Base-by-base conservation (phyloP, 768 basidiomycete genomes). In the Polyporus arcularius region DNA sequence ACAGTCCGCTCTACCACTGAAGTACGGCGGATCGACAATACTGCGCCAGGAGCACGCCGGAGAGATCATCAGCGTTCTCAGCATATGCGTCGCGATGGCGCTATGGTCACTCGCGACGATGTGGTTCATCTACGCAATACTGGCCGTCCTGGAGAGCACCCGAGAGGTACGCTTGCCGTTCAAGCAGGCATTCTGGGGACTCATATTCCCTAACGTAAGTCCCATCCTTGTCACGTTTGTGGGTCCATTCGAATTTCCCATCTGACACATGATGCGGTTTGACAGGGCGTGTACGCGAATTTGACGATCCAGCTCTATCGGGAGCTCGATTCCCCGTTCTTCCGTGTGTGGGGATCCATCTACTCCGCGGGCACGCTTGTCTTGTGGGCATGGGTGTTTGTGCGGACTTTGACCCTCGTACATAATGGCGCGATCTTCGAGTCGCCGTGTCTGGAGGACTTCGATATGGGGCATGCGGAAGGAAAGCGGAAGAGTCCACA, bases 131-230 rank as follows among this genome's bases (percentile, higher is more conserved):
- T 85, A 79, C 67, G 85, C 82, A 0, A 53, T 86, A 7, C 73
- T 88, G 38, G 83, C 78, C 11, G 65, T 88, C 1, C 69, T 72
- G 42, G 70, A 82, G 30, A 74, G 78, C 2, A 61, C 82, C 0
- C 74, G 79, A 15, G 75, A 74, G 46, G 69, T 70, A 0, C 73
- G 67, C 1, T 72, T 88, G 21, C 74, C 79, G 7, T 90, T 89
- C 71, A 77, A 76, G 57, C 69, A 87, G 16, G 74, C 82, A 0
- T 86, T 82, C 65, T 90, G 89, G 89, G 85, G 85, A 8, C 71
- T 87, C 42, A 83, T 89, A 62, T 90, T 90, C 68, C 88, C 89
- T 4, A 89, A 88, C 63, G 89, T 84, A 63, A 41, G 83, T 72
- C 38, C 47, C 40, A 53, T 15, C 18, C 32, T 52, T 3, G 4